Percentiles rank a stretch among this genome's conserved stretches.
phyloP scores from a whole-genome alignment of 1,284 basidiomycete species.

The Fomitopsis schrenkii region DNA sequence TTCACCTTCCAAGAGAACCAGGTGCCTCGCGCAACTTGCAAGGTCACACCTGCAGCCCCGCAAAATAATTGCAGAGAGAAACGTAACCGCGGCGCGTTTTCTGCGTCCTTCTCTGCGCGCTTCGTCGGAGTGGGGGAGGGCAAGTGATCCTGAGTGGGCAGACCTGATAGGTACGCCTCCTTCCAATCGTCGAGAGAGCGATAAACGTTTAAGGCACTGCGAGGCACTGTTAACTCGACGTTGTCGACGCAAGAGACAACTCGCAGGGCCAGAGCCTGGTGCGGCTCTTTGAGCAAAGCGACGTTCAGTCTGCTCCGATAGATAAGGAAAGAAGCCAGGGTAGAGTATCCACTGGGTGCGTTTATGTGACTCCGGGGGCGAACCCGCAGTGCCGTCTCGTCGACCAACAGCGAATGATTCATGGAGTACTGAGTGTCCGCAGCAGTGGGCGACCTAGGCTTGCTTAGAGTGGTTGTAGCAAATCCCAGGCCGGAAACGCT shows the following conservation, averaged over 20 bases:
- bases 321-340: slow-evolving; percentile 56
- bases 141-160: neutral
- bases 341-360: slow-evolving; percentile 40
- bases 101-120: neutral
- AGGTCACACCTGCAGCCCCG: slow-evolving; percentile 35
- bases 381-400: slow-evolving; percentile 51
- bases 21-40: slow-evolving; percentile 81
- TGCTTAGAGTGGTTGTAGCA: slow-evolving; percentile 35
- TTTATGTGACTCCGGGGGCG: slow-evolving; percentile 41
- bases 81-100: neutral
- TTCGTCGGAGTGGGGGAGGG: slow-evolving; percentile 12
- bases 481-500: slow-evolving; percentile 38
- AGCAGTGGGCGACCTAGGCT: slow-evolving; percentile 22
- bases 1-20: slow-evolving; percentile 74
- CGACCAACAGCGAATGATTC: slow-evolving; percentile 45
- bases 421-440: slow-evolving; percentile 31
- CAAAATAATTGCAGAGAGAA: neutral
- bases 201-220: slow-evolving; percentile 75
- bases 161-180: slow-evolving; percentile 64
- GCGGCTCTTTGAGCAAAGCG: slow-evolving; percentile 41
- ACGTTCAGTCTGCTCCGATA: slow-evolving; percentile 40
- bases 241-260: slow-evolving; percentile 40
- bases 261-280: slow-evolving; percentile 36
- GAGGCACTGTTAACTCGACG: slow-evolving; percentile 60
- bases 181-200: slow-evolving; percentile 77